These are phyloP conservation scores for Hyaloscypha bicolor DNA, from an alignment of 495 filamentous ascomycete species.

Conservation along the genomic window DNA sequence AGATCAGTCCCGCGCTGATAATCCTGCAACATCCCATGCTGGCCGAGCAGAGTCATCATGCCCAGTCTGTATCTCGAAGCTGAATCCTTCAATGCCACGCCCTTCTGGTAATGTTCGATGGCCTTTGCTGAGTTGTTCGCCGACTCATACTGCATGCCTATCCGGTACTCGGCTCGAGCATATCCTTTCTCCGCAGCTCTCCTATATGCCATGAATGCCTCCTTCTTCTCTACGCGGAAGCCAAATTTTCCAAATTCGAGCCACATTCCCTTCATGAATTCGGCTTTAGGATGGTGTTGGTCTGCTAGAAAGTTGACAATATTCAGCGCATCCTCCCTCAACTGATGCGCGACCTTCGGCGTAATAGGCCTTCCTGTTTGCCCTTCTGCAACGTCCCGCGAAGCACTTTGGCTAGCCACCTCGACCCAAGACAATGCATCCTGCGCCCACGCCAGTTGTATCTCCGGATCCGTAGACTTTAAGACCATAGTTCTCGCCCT, in stretches of 20 bases:
- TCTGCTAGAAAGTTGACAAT: conserved; percentile 87
- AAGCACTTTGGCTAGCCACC: conserved; percentile 63
- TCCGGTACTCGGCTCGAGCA: conserved; percentile 92
- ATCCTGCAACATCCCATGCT: conserved; percentile 86
- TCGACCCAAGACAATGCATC: conserved; percentile 90
- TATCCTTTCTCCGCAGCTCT: conserved; percentile 88
- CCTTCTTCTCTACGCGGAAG: conserved; percentile 84
- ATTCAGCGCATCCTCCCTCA: conserved; percentile 86
- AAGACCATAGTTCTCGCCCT: conserved; percentile 80
- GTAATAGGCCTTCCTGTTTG: conserved; percentile 70
- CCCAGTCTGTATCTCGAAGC: conserved; percentile 94
- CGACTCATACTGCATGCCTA: conserved; percentile 97
- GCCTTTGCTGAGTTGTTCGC: conserved; percentile 91
- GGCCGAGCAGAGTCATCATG: conserved; percentile 96
- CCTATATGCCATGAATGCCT: conserved; percentile 84
- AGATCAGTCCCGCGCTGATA: conserved; percentile 76
- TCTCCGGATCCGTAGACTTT: conserved; percentile 91
- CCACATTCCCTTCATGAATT: conserved; percentile 96
- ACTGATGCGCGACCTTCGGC: conserved; percentile 82
- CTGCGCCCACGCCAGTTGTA: conserved; percentile 96
- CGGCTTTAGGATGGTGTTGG: conserved; percentile 90
- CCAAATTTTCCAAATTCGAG: conserved; percentile 97
- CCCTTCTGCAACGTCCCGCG: conserved; percentile 21
- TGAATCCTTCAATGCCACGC: conserved; percentile 77
- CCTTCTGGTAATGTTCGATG: conserved; percentile 82